phyloP scores from a whole-genome alignment of 148 eudicot species.

The Camellia lanceoleosa region DNA sequence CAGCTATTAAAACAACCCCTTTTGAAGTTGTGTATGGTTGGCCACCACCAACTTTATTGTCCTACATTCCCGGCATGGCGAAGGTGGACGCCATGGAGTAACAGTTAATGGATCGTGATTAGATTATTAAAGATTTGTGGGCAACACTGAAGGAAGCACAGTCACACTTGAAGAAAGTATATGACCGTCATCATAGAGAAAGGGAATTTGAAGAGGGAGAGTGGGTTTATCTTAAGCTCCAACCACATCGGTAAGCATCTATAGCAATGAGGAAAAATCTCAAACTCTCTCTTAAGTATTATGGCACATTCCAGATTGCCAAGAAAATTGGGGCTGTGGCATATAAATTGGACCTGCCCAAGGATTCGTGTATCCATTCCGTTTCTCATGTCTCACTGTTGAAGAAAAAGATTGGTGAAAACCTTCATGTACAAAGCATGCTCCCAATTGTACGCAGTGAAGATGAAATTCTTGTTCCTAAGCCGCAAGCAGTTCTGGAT shows the following conservation, averaged over 20 bases:
- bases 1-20: background rate
- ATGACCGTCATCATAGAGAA: background rate
- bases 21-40: background rate
- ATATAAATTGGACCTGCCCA: background rate
- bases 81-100: background rate
- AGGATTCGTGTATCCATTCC: background rate
- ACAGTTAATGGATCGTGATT: background rate
- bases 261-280: background rate
- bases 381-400: background rate
- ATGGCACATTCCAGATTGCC: background rate
- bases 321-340: background rate
- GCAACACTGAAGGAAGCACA: background rate
- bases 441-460: background rate
- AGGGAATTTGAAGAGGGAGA: background rate
- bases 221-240: background rate
- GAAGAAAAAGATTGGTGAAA: background rate
- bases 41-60: background rate
- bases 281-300: background rate
- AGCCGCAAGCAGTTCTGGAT: background rate
- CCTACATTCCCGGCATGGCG: background rate
- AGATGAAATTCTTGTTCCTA: background rate
- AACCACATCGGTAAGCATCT: background rate
- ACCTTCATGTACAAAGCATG: background rate
- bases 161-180: background rate
- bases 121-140: background rate